Evolutionary conservation across 2,329 filamentous ascomycete species (phyloP).

Genomic region (Seiridium unicorne): DNA sequence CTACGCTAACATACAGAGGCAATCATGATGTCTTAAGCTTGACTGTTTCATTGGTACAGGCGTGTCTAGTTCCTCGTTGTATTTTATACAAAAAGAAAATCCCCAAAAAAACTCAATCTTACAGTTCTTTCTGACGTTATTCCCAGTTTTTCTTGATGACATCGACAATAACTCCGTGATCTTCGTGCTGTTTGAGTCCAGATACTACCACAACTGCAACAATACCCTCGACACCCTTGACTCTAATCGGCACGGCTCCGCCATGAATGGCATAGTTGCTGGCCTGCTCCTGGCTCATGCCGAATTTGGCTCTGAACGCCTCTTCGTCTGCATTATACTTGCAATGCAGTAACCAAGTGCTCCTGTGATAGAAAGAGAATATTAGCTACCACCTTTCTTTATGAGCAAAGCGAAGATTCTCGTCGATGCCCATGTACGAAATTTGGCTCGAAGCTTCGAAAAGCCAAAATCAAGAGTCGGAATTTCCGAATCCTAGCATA

Average conservation of each 20-base stretch:
- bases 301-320: slow-evolving; percentile 64
- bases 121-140: not conserved
- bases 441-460: no score
- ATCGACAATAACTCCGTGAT: slow-evolving; percentile 74
- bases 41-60: no score
- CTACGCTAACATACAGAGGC: no score
- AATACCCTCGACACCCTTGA: slow-evolving; percentile 71
- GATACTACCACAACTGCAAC: slow-evolving; percentile 75
- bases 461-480: no score
- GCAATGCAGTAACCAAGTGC: slow-evolving; percentile 69
- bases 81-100: no score
- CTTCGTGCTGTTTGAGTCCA: slow-evolving; percentile 73
- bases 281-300: slow-evolving; percentile 53
- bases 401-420: no score
- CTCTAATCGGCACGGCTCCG: slow-evolving; percentile 70
- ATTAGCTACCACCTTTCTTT: no score
- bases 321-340: slow-evolving; percentile 65
- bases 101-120: no score
- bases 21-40: no score
- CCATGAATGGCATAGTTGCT: slow-evolving; percentile 75
- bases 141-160: slow-evolving; percentile 55
- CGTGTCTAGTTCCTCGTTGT: no score
- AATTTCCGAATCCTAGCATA: no score
- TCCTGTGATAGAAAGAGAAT: slow-evolving; percentile 21
- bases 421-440: no score